phyloP scores from a whole-genome alignment of 371 early-diverging fungal species.

The Cokeromyces recurvatus region DNA sequence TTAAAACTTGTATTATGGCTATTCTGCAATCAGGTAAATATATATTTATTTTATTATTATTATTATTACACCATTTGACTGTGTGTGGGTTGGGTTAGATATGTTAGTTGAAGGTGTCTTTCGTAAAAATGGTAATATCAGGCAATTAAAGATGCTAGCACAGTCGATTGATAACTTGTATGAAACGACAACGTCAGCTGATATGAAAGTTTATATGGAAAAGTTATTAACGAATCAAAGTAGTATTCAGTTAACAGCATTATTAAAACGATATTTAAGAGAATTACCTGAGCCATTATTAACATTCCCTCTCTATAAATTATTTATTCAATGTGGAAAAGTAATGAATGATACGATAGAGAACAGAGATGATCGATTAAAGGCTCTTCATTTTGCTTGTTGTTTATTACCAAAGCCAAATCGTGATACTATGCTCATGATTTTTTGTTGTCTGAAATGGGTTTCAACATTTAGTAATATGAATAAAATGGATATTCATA shows the following conservation, averaged over 20 bases:
- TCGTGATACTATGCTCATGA: conserved; percentile 83
- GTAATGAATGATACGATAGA: conserved; percentile 4
- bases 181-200: not conserved
- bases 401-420: conserved; percentile 87
- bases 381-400: conserved; percentile 70
- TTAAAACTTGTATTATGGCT: conserved; percentile 73
- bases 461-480: conserved; percentile 65
- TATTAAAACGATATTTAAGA: conserved; percentile 92
- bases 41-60: not conserved
- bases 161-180: conserved; percentile 45
- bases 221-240: conserved; percentile 55
- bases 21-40: conserved; percentile 71
- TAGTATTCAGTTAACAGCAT: conserved; percentile 88
- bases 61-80: too few species aligned
- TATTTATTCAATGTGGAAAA: conserved; percentile 74
- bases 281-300: conserved; percentile 94
- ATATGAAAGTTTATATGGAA: not conserved
- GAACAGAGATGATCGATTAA: conserved; percentile 19
- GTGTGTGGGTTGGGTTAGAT: too few species aligned
- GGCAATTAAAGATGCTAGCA: conserved; percentile 71
- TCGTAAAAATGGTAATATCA: conserved; percentile 96
- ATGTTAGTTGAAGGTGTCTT: conserved; percentile 92
- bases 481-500: conserved; percentile 88
- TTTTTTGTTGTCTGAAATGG: conserved; percentile 81
- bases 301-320: conserved; percentile 76